Base-by-base conservation (phyloP, 306 rosid species). In the Lotus japonicus region DNA sequence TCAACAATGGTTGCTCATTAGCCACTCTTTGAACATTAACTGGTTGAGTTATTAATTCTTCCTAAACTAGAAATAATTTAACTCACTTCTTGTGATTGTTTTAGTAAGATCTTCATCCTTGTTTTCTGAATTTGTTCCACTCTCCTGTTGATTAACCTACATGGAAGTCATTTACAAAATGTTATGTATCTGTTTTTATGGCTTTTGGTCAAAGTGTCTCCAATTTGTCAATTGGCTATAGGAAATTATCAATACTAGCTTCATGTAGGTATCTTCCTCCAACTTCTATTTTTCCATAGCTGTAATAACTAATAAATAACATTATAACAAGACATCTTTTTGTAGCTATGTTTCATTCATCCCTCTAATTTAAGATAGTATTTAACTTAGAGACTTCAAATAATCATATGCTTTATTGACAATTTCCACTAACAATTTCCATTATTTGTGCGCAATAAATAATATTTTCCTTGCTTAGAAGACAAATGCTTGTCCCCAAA, bases 41-140 rank as follows among this genome's bases (percentile, higher is more conserved):
- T 41, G 36, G 46, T 64, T 77, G 73, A 77, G 57, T 60, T 13
- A 57, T 64, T 56, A 16, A 59, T 71, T 49, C 23, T 64, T 77
- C 63, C 33, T 26, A 21, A 15, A 64, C 56, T 33, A 56, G 50
- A 53, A 44, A 63, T 43, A 15, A 5, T 16, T 56, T 70, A 21
- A 48, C 19, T 3, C 7, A 52, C 50, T 39, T 62, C 26, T 63
- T 28, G 5, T 21, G 1, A 1, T 21, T 21, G 1, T 3, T 64
- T 42, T 10, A 6, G 16, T 28, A 21, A 21, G 26, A 21, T 21
- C 26, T 21, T 21, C 26, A 19, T 39, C 38, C n/a, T 16, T 70
- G 12, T 39, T 38, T 33, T 7, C 19, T 61, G 48, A 59, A 36
- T 67, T 46, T 66, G 23, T 45, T 71, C 11, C 21, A 48, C 14